Conservation (phyloP, 371 early-diverging fungal genomes). For the Homolaphlyctis polyrhiza region DNA sequence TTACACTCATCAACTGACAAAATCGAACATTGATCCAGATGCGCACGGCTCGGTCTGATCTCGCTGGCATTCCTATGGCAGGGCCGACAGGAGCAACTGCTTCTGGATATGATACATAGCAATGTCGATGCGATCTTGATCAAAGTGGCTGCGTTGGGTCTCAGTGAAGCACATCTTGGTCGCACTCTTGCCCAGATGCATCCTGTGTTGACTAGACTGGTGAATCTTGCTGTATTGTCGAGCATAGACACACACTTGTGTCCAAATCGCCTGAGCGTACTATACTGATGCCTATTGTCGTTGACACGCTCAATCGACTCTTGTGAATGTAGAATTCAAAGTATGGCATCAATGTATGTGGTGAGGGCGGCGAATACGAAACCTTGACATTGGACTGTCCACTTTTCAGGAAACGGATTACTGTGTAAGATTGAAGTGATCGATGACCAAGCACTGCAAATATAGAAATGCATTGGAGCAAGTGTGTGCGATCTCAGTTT, state of each 20-base stretch:
- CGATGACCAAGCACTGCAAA: slow-evolving; percentile 75
- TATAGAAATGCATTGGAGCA: slow-evolving; percentile 78
- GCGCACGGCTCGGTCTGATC: slow-evolving; percentile 74
- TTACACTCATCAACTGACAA: background rate
- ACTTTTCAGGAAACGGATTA: slow-evolving; percentile 75
- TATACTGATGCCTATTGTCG: no score
- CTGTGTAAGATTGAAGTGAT: slow-evolving; percentile 22
- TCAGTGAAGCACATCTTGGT: slow-evolving; percentile 69
- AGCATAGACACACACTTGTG: background rate
- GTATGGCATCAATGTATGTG: slow-evolving; percentile 91
- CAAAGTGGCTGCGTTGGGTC: slow-evolving; percentile 93
- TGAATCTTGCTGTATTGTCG: slow-evolving; percentile 16
- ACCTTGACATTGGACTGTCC: slow-evolving; percentile 96
- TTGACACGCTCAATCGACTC: background rate
- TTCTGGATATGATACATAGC: slow-evolving; percentile 88
- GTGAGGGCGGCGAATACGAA: slow-evolving; percentile 99
- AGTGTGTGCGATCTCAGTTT: slow-evolving; percentile 64
- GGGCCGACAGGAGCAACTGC: slow-evolving; percentile 78
- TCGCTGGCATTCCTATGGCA: slow-evolving; percentile 94
- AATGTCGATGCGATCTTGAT: slow-evolving; percentile 84
- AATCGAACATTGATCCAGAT: slow-evolving; percentile 48
- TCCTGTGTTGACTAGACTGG: slow-evolving; percentile 64
- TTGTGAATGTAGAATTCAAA: slow-evolving; percentile 48
- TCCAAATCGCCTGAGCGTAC: no score
- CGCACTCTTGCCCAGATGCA: slow-evolving; percentile 74